phyloP scores from a whole-genome alignment of 306 rosid genomes.

The Casuarina equisetifolia region DNA sequence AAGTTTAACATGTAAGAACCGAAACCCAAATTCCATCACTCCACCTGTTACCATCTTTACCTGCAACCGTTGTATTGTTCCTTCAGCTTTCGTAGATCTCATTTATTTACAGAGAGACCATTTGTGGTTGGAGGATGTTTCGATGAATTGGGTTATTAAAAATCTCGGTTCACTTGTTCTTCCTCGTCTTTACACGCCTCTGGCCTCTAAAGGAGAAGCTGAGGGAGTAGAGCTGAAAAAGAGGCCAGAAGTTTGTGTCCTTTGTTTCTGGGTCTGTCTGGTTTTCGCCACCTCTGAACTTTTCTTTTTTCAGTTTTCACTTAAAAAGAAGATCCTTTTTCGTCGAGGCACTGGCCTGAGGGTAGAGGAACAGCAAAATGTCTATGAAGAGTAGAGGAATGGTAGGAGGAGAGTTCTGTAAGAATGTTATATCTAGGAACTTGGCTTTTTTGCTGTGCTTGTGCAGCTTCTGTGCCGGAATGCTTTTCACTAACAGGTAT shows the following conservation, averaged over 20 bases:
- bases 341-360: conserved; percentile 22
- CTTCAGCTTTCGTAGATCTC: conserved; percentile 3
- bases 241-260: conserved; percentile 24
- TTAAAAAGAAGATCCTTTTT: background rate
- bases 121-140: conserved; percentile 37
- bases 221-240: conserved; percentile 2
- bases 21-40: background rate
- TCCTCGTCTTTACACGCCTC: conserved; percentile 24
- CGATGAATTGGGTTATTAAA: conserved; percentile 27
- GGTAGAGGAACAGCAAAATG: conserved; percentile 39
- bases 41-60: conserved; percentile 6
- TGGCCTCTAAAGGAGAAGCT: conserved; percentile 18
- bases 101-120: conserved; percentile 4
- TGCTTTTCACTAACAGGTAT: conserved; percentile 75
- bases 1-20: background rate
- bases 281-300: background rate
- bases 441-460: conserved; percentile 70
- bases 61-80: conserved; percentile 30
- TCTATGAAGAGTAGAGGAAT: conserved; percentile 60
- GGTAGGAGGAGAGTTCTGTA: conserved; percentile 41
- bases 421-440: conserved; percentile 53
- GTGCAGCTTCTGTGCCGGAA: conserved; percentile 86
- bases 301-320: background rate
- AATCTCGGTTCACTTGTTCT: conserved; percentile 21
- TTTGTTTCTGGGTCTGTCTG: conserved; percentile 11